These are phyloP conservation scores for Pseudocercospora cruenta DNA, from an alignment of 2,329 filamentous ascomycete genomes.

Conservation along the genomic window DNA sequence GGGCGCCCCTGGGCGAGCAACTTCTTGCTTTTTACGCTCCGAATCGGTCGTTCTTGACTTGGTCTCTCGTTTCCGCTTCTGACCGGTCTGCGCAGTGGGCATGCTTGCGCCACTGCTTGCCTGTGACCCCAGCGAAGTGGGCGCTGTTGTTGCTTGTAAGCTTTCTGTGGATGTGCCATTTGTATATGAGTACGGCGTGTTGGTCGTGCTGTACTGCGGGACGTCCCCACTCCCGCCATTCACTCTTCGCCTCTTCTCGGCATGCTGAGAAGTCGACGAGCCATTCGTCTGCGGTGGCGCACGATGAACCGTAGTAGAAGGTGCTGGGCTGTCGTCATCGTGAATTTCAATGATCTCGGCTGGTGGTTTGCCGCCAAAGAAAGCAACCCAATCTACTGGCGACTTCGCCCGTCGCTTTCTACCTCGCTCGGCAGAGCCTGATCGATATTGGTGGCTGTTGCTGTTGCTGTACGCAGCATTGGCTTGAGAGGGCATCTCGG, in stretches of 20 bases:
- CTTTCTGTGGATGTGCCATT: conserved; percentile 60
- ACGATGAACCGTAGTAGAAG: conserved; percentile 28
- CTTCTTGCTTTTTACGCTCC: conserved; percentile 38
- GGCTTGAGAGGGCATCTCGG: conserved; percentile 18
- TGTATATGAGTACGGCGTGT: conserved; percentile 73
- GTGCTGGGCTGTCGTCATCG: conserved; percentile 46
- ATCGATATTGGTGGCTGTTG: conserved; percentile 3
- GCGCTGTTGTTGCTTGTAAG: conserved; percentile 74
- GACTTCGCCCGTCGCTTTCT: conserved; percentile 29
- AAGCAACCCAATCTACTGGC: conserved; percentile 43
- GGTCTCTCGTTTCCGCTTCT: conserved; percentile 79
- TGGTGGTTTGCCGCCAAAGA: conserved; percentile 45
- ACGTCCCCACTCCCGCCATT: conserved; percentile 40
- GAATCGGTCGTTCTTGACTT: conserved; percentile 57
- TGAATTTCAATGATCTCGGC: conserved; percentile 58
- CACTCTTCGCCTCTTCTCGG: conserved; percentile 75
- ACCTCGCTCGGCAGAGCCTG: conserved; percentile 24
- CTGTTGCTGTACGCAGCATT: conserved; percentile 17
- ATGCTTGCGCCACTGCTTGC: conserved; percentile 53
- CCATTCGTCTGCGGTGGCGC: conserved; percentile 28
- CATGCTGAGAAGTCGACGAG: conserved; percentile 52
- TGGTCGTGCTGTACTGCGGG: conserved; percentile 44
- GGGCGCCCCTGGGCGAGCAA: conserved; percentile 31
- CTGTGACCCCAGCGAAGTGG: conserved; percentile 76
- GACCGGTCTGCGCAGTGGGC: conserved; percentile 61